phyloP scores from a whole-genome alignment of 805 yeast species.

The Barnettozyma sucrosica region DNA sequence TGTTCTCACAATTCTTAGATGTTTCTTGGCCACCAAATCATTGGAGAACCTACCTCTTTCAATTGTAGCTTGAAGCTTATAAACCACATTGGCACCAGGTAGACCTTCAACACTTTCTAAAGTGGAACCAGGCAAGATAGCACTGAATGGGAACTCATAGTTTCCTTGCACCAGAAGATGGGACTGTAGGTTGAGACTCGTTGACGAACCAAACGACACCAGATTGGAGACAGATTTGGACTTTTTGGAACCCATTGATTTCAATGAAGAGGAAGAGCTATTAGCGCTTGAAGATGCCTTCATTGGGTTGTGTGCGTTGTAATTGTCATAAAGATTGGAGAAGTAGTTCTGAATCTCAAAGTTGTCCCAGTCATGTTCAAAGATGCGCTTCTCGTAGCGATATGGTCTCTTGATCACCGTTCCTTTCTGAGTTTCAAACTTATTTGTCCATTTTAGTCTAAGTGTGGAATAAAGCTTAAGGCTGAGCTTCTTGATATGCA shows the following conservation, averaged over 20 bases:
- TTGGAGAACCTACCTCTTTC: conserved; percentile 77
- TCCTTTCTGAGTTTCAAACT: conserved; percentile 41
- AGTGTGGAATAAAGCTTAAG: conserved; percentile 64
- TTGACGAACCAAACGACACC: conserved; percentile 27
- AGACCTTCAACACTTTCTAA: conserved; percentile 89
- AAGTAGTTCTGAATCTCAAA: conserved; percentile 44
- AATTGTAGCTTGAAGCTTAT: conserved; percentile 69
- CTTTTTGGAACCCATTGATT: conserved; percentile 19
- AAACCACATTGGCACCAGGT: conserved; percentile 68
- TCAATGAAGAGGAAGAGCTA: conserved; percentile 23
- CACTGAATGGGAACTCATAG: conserved; percentile 85
- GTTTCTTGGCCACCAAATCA: conserved; percentile 60
- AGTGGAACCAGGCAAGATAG: conserved; percentile 76
- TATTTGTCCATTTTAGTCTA: conserved; percentile 60
- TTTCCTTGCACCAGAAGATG: conserved; percentile 63
- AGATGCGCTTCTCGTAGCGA: conserved; percentile 55
- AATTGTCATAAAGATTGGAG: conserved; percentile 25
- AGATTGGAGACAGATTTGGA: conserved; percentile 31
- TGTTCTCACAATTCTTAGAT: conserved; percentile 78
- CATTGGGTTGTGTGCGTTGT: conserved; percentile 12
- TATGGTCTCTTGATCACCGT: conserved; percentile 38
- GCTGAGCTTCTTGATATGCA: conserved; percentile 57
- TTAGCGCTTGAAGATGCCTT: conserved; percentile 14
- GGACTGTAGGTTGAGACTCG: conserved; percentile 14
- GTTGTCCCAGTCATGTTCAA: conserved; percentile 75